phyloP scores from a whole-genome alignment of 805 yeast genomes.

The Yarrowia sp. region DNA sequence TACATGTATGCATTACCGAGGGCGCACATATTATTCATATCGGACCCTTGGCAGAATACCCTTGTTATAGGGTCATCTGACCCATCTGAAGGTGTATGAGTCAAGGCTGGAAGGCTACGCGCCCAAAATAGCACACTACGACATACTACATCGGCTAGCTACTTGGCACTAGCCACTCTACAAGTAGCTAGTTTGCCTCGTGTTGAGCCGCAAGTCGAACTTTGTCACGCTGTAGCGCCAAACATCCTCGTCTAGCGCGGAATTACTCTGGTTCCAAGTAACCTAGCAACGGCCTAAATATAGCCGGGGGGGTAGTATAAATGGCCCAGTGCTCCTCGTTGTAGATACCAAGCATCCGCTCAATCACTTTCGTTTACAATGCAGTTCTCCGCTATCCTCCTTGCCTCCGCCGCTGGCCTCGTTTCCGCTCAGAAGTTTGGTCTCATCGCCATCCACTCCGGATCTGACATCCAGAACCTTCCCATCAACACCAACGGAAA shows the following conservation, averaged over 20 bases:
- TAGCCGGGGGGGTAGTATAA: neutral
- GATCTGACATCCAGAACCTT: neutral
- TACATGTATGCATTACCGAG: neutral
- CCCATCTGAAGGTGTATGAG: too few relatives aligned
- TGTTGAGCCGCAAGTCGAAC: neutral
- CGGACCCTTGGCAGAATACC: neutral
- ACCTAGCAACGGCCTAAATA: neutral
- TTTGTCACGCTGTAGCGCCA: neutral
- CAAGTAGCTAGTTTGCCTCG: too few relatives aligned
- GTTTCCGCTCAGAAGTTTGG: neutral
- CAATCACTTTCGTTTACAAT: neutral
- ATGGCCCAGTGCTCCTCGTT: neutral
- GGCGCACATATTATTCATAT: neutral
- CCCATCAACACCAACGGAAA: neutral
- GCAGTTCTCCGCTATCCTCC: conserved; percentile 2
- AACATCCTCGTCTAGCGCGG: neutral
- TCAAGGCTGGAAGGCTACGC: too few relatives aligned
- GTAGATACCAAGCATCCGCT: neutral
- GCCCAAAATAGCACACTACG: too few relatives aligned
- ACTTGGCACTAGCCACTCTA: too few relatives aligned
- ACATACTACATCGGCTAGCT: too few relatives aligned
- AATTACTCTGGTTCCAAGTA: neutral
- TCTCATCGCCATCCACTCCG: neutral
- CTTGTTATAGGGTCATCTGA: too few relatives aligned
- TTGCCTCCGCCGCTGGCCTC: conserved; percentile 2